These are phyloP conservation scores for Cryptococcus jaspeensis DNA, from an alignment of 1,284 basidiomycete species.

Conservation along the genomic window DNA sequence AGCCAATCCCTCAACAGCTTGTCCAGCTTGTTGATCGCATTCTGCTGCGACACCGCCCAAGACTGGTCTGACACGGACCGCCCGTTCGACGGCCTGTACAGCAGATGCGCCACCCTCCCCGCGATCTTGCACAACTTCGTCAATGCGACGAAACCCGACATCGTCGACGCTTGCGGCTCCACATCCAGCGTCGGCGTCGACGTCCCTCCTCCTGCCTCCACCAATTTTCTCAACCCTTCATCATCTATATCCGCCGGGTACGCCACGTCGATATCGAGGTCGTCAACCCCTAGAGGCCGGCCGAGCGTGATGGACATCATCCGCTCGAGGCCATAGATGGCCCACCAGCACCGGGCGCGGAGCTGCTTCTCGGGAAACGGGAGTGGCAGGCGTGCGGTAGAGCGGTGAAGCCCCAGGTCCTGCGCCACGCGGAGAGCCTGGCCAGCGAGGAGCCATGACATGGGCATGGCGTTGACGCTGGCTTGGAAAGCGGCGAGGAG, in stretches of 20 bases:
- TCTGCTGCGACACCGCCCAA: slow-evolving; percentile 68
- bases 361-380: slow-evolving; percentile 79
- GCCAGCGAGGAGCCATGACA: slow-evolving; percentile 84
- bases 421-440: slow-evolving; percentile 82
- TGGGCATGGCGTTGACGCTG: slow-evolving; percentile 83
- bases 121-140: slow-evolving; percentile 76
- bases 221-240: slow-evolving; percentile 59
- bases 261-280: slow-evolving; percentile 57
- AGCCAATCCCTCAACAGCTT: slow-evolving; percentile 74
- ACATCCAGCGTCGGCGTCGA: slow-evolving; percentile 55
- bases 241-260: slow-evolving; percentile 77
- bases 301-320: slow-evolving; percentile 85
- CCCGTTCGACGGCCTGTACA: slow-evolving; percentile 44
- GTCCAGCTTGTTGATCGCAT: slow-evolving; percentile 72
- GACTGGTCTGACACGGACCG: slow-evolving; percentile 59
- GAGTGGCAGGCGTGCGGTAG: slow-evolving; percentile 68
- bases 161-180: slow-evolving; percentile 50
- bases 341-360: slow-evolving; percentile 85
- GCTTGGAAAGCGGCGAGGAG: slow-evolving; percentile 84
- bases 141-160: slow-evolving; percentile 75
- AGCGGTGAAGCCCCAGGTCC: slow-evolving; percentile 83
- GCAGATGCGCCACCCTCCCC: slow-evolving; percentile 61
- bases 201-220: slow-evolving; percentile 2
- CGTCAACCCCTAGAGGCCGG: slow-evolving; percentile 55
- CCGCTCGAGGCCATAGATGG: slow-evolving; percentile 74